These are phyloP conservation scores for Nicotiana rustica DNA, from an alignment of 305 asterid genomes.

Conservation along the genomic window DNA sequence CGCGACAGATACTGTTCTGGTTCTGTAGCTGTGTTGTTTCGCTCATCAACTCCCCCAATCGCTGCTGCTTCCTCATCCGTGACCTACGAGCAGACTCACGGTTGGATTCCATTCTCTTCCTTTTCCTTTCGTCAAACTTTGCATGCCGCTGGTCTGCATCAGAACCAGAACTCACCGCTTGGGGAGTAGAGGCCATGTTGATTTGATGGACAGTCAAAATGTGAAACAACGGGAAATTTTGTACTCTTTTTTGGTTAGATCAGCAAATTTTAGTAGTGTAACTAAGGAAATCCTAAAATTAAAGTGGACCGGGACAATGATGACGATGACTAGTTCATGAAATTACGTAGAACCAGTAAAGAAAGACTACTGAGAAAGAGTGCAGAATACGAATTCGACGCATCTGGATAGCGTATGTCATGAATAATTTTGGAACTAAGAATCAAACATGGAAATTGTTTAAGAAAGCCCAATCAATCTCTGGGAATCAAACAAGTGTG, in stretches of 20 bases:
- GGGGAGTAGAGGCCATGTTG: constrained; percentile 43
- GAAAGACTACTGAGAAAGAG: constrained; percentile 68
- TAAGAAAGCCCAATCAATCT: neutral
- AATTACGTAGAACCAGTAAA: constrained; percentile 60
- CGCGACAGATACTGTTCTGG: constrained; percentile 41
- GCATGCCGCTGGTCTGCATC: constrained; percentile 46
- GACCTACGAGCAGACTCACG: constrained; percentile 68
- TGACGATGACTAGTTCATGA: constrained; percentile 48
- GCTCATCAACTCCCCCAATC: constrained; percentile 42
- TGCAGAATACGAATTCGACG: constrained; percentile 60
- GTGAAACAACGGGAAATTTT: neutral
- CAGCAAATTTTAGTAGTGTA: neutral
- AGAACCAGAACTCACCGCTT: constrained; percentile 43
- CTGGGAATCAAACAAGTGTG: no score
- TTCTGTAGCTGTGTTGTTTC: constrained; percentile 48
- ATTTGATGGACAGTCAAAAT: neutral
- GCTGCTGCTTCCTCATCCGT: constrained; percentile 62
- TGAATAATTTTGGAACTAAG: constrained; percentile 19
- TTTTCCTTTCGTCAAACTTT: constrained; percentile 53
- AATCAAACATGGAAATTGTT: constrained; percentile 39
- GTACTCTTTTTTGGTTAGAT: neutral
- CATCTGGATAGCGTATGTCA: constrained; percentile 34
- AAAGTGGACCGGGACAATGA: neutral
- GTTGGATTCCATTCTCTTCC: constrained; percentile 63
- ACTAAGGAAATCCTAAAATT: neutral